Evolutionary conservation across 768 basidiomycete species (phyloP).

Genomic region (Cyclocybe cylindracea): DNA sequence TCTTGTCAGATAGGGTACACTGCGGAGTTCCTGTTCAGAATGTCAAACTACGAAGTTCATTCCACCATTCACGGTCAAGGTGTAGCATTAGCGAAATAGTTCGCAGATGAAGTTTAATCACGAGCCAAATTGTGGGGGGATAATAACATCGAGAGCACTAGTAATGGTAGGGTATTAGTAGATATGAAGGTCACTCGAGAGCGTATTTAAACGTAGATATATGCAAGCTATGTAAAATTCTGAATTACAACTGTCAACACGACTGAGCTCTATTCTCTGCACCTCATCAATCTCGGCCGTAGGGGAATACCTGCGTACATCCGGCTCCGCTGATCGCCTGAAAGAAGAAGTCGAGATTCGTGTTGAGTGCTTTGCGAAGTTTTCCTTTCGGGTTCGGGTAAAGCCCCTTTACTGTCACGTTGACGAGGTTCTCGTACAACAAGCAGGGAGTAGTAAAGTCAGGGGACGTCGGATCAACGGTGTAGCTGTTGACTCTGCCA

Average conservation of each 20-base stretch:
- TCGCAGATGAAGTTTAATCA: no score
- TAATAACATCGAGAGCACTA: no score
- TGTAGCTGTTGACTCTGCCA: constrained; percentile 14
- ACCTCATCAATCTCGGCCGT: constrained; percentile 4
- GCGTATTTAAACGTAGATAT: no score
- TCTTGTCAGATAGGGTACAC: no score
- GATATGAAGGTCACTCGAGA: no score
- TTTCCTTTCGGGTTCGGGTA: constrained; percentile 17
- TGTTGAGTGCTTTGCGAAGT: constrained; percentile 12
- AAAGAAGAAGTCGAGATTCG: constrained; percentile 13
- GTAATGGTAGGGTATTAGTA: no score
- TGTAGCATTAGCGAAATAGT: no score
- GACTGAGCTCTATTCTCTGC: background rate
- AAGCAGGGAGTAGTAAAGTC: constrained; percentile 10
- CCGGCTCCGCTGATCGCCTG: constrained; percentile 4
- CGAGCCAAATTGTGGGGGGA: no score
- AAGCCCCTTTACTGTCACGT: constrained; percentile 12
- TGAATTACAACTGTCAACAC: background rate
- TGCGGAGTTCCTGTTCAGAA: no score
- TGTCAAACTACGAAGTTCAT: no score
- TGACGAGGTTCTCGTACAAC: constrained; percentile 18
- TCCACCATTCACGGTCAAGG: no score
- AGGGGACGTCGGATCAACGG: constrained; percentile 12
- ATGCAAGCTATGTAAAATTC: no score
- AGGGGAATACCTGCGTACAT: constrained; percentile 16